A percentile compares a stretch with the other conserved stretches of the same genome.
Conservation (phyloP, 164 flowering plant species). For the Kalanchoe fedtschenkoi region DNA sequence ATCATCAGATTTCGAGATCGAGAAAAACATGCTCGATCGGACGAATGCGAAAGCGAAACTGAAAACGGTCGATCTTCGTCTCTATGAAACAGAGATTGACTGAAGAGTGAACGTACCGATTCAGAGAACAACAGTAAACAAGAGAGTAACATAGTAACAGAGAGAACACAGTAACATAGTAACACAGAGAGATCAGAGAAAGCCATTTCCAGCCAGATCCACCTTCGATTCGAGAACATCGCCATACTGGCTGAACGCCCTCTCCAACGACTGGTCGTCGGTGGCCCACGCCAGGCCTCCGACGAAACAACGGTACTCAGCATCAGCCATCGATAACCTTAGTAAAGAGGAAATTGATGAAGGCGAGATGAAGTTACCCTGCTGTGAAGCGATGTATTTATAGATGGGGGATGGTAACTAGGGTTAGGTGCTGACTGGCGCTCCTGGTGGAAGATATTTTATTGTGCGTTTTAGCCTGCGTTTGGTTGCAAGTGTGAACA, state of each 20-base stretch:
- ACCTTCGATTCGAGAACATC: slow-evolving; percentile 52
- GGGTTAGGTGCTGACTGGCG: no score
- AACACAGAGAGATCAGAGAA: slow-evolving; percentile 9
- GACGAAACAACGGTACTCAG: slow-evolving; percentile 42
- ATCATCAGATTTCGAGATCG: not conserved
- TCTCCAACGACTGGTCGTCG: slow-evolving; percentile 24
- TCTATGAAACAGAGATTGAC: slow-evolving; percentile 16
- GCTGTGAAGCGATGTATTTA: no score
- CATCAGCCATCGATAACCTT: slow-evolving; percentile 12
- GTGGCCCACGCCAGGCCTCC: slow-evolving; percentile 64
- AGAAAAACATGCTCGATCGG: no score
- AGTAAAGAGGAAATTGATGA: slow-evolving; percentile 10
- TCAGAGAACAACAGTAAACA: slow-evolving; percentile 9
- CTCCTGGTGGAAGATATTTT: no score
- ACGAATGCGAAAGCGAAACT: slow-evolving; percentile 9
- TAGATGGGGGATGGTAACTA: no score
- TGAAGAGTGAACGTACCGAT: slow-evolving; percentile 42
- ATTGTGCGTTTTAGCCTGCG: no score
- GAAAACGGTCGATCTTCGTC: slow-evolving; percentile 36
- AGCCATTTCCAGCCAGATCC: slow-evolving; percentile 12
- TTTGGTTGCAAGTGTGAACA: no score
- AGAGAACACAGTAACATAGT: slow-evolving; percentile 22
- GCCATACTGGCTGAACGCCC: slow-evolving; percentile 35
- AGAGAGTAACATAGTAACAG: slow-evolving; percentile 16
- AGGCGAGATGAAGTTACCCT: no score